Evolutionary conservation across 164 flowering plant species (phyloP).

Genomic region (Annona cherimola): DNA sequence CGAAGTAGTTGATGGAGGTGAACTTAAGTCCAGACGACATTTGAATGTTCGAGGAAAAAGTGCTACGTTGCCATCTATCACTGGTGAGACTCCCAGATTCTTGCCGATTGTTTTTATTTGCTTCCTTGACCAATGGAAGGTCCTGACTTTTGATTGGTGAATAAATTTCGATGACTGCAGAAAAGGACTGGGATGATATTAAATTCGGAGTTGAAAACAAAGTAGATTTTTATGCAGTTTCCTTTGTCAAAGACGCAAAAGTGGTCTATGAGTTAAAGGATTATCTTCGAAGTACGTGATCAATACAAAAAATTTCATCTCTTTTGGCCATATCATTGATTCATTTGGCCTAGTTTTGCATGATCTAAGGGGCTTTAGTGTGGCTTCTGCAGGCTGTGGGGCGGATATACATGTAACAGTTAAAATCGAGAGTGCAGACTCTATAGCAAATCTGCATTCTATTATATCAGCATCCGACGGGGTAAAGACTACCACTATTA

Average conservation of each 20-base stretch:
- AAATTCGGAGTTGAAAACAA: slow-evolving; percentile 90
- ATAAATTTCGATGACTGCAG: slow-evolving; percentile 34
- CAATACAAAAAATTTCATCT: not conserved
- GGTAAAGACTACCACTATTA: slow-evolving; percentile 26
- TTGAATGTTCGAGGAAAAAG: slow-evolving; percentile 98
- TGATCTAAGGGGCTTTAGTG: not conserved
- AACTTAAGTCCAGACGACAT: slow-evolving; percentile 93
- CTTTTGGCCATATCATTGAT: not conserved
- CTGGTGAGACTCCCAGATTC: slow-evolving; percentile 42
- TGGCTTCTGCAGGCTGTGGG: slow-evolving; percentile 47
- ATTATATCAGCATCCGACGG: slow-evolving; percentile 95
- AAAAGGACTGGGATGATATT: slow-evolving; percentile 35
- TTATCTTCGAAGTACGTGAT: slow-evolving; percentile 59
- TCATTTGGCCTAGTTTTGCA: not conserved
- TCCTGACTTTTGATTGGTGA: slow-evolving; percentile 5
- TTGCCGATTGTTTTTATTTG: not conserved
- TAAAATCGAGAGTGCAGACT: slow-evolving; percentile 91
- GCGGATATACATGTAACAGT: slow-evolving; percentile 82
- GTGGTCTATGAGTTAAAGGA: slow-evolving; percentile 88
- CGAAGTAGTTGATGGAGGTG: slow-evolving; percentile 98
- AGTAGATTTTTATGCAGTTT: slow-evolving; percentile 95
- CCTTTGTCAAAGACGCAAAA: slow-evolving; percentile 93
- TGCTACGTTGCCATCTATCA: slow-evolving; percentile 49
- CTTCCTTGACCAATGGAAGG: not conserved
- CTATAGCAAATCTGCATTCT: slow-evolving; percentile 82